These are phyloP conservation scores for Vitis hybrid DNA, from an alignment of 177 flowering plant species.

Conservation along the genomic window DNA sequence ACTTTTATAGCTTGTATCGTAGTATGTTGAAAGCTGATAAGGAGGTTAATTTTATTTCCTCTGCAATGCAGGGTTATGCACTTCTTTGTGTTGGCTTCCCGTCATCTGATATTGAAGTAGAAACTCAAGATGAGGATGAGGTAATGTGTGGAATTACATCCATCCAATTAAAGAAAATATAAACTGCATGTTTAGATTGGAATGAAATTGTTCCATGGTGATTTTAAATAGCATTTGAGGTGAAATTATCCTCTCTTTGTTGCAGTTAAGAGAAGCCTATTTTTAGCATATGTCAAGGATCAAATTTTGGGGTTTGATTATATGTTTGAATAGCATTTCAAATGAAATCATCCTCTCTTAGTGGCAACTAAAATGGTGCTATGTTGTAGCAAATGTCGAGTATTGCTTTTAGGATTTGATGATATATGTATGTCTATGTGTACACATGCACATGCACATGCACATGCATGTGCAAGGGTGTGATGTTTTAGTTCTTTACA, in stretches of 20 bases:
- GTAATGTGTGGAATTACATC: conserved; percentile 30
- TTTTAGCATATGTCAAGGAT: not conserved
- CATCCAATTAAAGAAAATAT: not conserved
- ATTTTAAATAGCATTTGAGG: not conserved
- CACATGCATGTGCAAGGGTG: too few relatives aligned
- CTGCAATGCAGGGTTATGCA: conserved; percentile 80
- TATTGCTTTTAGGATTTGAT: too few relatives aligned
- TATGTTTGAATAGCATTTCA: too few relatives aligned
- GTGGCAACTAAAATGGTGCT: too few relatives aligned
- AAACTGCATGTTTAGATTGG: not conserved
- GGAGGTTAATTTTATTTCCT: not conserved
- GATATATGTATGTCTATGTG: too few relatives aligned
- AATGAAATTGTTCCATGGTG: not conserved
- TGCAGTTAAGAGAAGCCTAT: not conserved
- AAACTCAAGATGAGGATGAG: conserved; percentile 99
- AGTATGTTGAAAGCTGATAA: too few relatives aligned
- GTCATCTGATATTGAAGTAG: conserved; percentile 83
- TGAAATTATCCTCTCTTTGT: not conserved
- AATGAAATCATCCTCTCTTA: too few relatives aligned
- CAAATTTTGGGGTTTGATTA: not conserved
- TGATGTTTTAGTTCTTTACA: too few relatives aligned
- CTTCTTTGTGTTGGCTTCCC: conserved; percentile 96
- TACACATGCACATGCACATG: too few relatives aligned
- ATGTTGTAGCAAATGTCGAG: too few relatives aligned
- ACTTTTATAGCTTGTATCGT: too few relatives aligned